Evolutionary conservation across 148 eudicot species (phyloP).

Genomic region (Camellia lanceoleosa): DNA sequence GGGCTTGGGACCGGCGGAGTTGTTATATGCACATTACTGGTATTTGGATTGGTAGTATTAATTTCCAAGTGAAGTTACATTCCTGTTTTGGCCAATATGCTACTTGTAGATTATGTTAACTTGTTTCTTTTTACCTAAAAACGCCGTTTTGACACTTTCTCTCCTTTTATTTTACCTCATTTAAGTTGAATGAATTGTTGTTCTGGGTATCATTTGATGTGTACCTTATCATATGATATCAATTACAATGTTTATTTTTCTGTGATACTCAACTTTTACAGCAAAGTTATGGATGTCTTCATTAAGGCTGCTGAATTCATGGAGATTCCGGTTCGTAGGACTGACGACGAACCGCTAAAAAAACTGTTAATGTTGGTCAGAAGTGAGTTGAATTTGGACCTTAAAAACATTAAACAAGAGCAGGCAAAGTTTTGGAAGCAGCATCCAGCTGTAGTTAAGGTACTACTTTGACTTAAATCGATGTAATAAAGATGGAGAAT

Average conservation of each 20-base stretch:
- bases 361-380: slow-evolving; percentile 71
- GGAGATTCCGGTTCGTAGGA: slow-evolving; percentile 88
- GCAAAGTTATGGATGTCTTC: slow-evolving; percentile 95
- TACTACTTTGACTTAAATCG: slow-evolving; percentile 17
- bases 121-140: neutral
- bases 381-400: slow-evolving; percentile 87
- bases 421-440: slow-evolving; percentile 99
- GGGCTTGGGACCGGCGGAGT: too few species aligned
- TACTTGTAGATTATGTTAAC: neutral
- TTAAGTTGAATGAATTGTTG: neutral
- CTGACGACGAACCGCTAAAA: slow-evolving; percentile 87
- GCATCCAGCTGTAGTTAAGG: slow-evolving; percentile 94
- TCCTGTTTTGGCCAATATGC: neutral
- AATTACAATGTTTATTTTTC: neutral
- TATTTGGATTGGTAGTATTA: neutral
- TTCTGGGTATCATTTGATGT: neutral
- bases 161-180: slow-evolving; percentile 7
- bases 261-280: slow-evolving; percentile 25
- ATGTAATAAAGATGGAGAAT: neutral
- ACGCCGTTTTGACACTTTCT: neutral
- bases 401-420: slow-evolving; percentile 87
- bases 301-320: slow-evolving; percentile 84
- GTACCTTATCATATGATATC: neutral
- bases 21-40: neutral
- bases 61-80: neutral